Base-by-base conservation (phyloP, 1,284 basidiomycete species). In the Exsudoporus floridanus region DNA sequence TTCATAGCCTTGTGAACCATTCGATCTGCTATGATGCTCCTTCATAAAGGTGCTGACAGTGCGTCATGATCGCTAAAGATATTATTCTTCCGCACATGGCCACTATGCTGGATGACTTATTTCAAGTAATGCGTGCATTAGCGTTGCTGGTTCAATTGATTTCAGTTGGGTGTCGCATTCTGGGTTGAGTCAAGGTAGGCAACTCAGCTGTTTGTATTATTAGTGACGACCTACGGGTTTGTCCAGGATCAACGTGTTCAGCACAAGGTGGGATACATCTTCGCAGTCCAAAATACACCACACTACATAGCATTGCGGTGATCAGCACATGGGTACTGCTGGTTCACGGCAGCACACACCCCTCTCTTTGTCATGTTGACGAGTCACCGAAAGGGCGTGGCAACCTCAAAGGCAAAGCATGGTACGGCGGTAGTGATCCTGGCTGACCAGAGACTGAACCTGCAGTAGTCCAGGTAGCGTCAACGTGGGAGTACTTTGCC, bases 61-160 rank as follows among this genome's bases (percentile, higher is more conserved):
- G 58, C 41, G 19, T 59, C 47, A 37, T 64, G 49, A 55, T 62
- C 60, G 52, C 70, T 72, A 43, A 81, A 82, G 64, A 79, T 77
- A 37, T 68, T 82, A 49, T 87, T 89, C 67, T 86, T 89, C 66
- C 76, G 77, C 55, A 86, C 85, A 88, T 12, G 87, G 87, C 12
- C 76, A 79, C 47, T 88, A 88, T 65, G 77, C 80, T 14, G 75
- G 74, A 40, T 86, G 81, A 60, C 73, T 90, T 48, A 73, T 89
- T 50, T 56, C 83, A 23, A 76, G 78, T 53, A 84, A 86, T 62
- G 66, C 81, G 52, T 68, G 84, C 60, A 80, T 72, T 53, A 75
- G 77, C 45, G 53, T 76, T 18, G 74, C 82, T 49, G 83, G 81
- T 37, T 64, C 84, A 14, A 73, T 88, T 49, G 76, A 72, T 43